Evolutionary conservation across 2,329 filamentous ascomycete genomes (phyloP), one percentile per base, ranked within the genome.

Genomic region (Thermothelomyces thermophilus): DNA sequence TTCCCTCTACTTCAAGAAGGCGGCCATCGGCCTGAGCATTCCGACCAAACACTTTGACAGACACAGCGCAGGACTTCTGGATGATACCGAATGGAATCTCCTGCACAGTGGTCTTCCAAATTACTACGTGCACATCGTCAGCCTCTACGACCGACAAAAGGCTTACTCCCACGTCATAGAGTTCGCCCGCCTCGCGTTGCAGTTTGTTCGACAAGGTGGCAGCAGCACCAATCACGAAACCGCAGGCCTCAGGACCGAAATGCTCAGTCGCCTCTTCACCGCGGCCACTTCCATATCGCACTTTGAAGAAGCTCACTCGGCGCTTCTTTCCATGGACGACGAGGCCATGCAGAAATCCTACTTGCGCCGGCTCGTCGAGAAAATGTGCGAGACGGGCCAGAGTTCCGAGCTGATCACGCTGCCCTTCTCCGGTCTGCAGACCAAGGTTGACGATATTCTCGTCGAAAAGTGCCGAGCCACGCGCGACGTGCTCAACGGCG

Each of bases 81-180:
- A 86, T 47, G 81, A 88, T 20, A 81, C 84, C 2, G 88, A 95
- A 57, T 84, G 83, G 74, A 78, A 76, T 30, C 67, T 80, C 5
- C 66, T 85, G 20, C 79, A 90, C 62, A 80, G 80, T 49, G 93
- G 91, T 1, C 75, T 90, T 35, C 79, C 88, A 5, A 83, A 80
- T 55, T 98, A 96, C 69, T 94, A 94, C 66, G 82, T 84, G 36
- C 93, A 98, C 65, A 79, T 97, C 44, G 79, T 90, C 11, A 76
- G 81, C 17, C 75, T 98, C 1, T 97, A 87, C 62, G 90, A 96
- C 64, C 80, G 79, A 58, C 78, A 81, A 37, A 86, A 84, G 58
- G 82, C 84, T 0, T 87, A 87, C 65, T 86, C 87, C 1, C 87
- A 86, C 61, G 87, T 94, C 35, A 79, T 89, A 5, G 87, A 95